Percentiles rank a stretch among this genome's conserved stretches.
Evolutionary conservation across 2,329 filamentous ascomycete genomes (phyloP).

Genomic region (Apiospora marii): DNA sequence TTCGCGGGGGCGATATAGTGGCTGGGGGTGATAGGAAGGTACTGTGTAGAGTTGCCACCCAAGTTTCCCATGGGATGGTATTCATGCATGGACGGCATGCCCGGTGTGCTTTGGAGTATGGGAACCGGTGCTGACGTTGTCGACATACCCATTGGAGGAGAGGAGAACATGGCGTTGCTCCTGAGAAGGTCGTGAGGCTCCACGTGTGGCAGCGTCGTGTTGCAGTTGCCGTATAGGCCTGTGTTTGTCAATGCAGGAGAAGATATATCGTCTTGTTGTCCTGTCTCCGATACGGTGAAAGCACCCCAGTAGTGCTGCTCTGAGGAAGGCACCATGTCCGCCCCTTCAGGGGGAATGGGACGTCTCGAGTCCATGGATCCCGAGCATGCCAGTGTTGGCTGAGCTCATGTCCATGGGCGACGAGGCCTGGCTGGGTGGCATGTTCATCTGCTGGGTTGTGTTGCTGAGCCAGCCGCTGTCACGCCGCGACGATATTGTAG

Average conservation of each 20-base stretch:
- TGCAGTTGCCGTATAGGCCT: background rate
- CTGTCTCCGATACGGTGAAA: conserved; percentile 47
- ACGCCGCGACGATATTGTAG: conserved; percentile 54
- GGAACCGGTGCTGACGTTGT: conserved; percentile 12
- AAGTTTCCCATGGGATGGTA: background rate
- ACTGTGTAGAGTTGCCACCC: background rate
- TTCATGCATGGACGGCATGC: conserved; percentile 9
- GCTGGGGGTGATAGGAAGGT: conserved; percentile 13
- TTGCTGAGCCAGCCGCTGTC: conserved; percentile 50
- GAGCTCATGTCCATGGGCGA: conserved; percentile 54
- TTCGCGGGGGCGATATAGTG: conserved; percentile 4
- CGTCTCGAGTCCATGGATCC: conserved; percentile 48
- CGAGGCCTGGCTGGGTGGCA: conserved; percentile 50
- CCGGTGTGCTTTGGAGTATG: background rate
- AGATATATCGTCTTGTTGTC: conserved; percentile 36
- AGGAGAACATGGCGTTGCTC: conserved; percentile 1
- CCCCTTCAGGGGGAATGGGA: conserved; percentile 38
- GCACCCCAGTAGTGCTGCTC: conserved; percentile 46
- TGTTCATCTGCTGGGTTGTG: conserved; percentile 50
- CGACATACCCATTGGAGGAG: conserved; percentile 4
- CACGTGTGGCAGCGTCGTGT: conserved; percentile 28
- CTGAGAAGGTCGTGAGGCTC: conserved; percentile 37
- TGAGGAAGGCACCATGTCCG: conserved; percentile 40
- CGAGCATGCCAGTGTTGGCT: conserved; percentile 48
- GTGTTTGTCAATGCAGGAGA: background rate